Evolutionary conservation across 2,329 filamentous ascomycete genomes (phyloP), one percentile per base, ranked within the genome.

Genomic region (Penicillium sumatraense): DNA sequence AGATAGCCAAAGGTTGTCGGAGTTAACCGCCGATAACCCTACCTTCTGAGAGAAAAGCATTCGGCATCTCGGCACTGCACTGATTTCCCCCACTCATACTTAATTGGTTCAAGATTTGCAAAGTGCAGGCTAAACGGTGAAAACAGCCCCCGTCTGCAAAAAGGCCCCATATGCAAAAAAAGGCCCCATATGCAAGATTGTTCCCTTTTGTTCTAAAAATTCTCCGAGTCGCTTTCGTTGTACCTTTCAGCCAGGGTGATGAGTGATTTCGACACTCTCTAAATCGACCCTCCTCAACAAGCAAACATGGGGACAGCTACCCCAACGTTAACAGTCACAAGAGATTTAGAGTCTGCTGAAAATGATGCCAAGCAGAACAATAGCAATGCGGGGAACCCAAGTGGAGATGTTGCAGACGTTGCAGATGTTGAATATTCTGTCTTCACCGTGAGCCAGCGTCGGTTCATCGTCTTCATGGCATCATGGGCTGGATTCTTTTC

Each of bases 401-500:
- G 27, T n/a, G 54, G 23, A 10, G 53, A 54, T 29, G 29, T 49
- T 24, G 56, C 49, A 21, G 53, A 62, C 54, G 64, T 66, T 14
- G 65, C 49, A 21, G 53, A 62, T 55, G 64, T 66, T 14, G 65
- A 62, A 42, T 71, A 73, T 48, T 72, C 72, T 3, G 60, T 72
- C 45, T 75, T 75, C 56, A 68, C 66, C 16, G 56, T 47, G 14
- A 57, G 58, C 36, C 68, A 74, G 52, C 63, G 63, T 38, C 54
- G 64, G 13, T 67, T 57, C 41, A 68, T 70, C 31, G 60, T 70
- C 35, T 65, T 68, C 31, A 63, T 66, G 57, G 66, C 66, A 11
- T 66, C 53, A 35, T 69, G 66, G 64, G 67, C 66, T n/a, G 67
- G 63, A 20, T 71, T 79, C 54, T 79, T 80, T 63, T 77, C 75